These are phyloP conservation scores for Rhizopus sp. DNA, from an alignment of 371 early-diverging fungal species.

Conservation along the genomic window DNA sequence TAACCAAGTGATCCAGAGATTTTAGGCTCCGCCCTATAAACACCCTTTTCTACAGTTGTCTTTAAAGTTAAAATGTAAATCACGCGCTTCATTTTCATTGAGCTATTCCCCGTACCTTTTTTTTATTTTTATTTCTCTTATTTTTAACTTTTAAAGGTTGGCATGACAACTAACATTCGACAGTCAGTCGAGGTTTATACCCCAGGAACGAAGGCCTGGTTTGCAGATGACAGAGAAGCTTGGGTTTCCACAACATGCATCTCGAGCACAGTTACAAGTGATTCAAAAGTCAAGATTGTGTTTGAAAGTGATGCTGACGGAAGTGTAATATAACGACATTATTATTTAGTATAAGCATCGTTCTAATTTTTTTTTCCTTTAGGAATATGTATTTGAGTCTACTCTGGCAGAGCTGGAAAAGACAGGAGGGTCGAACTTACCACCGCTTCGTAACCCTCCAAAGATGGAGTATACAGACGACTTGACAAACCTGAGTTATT, in stretches of 20 bases:
- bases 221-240: constrained; percentile 82
- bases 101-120: not conserved
- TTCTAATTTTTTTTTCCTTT: not conserved
- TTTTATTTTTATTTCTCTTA: constrained; percentile 1
- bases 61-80: no score
- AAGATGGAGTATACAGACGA: constrained; percentile 90
- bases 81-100: not conserved
- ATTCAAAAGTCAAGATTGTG: constrained; percentile 57
- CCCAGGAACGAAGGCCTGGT: constrained; percentile 84
- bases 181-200: constrained; percentile 63
- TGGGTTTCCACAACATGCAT: constrained; percentile 80
- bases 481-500: constrained; percentile 87
- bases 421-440: constrained; percentile 67
- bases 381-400: constrained; percentile 77
- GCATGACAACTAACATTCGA: constrained; percentile 18
- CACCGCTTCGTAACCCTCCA: constrained; percentile 91
- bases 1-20: no score
- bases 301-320: constrained; percentile 64
- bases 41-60: no score
- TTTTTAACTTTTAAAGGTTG: not conserved
- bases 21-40: no score
- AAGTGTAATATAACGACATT: constrained; percentile 33
- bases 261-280: constrained; percentile 53
- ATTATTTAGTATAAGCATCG: not conserved
- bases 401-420: constrained; percentile 70